Conservation (phyloP, 1,284 basidiomycete species). For the Trametes pubescens region DNA sequence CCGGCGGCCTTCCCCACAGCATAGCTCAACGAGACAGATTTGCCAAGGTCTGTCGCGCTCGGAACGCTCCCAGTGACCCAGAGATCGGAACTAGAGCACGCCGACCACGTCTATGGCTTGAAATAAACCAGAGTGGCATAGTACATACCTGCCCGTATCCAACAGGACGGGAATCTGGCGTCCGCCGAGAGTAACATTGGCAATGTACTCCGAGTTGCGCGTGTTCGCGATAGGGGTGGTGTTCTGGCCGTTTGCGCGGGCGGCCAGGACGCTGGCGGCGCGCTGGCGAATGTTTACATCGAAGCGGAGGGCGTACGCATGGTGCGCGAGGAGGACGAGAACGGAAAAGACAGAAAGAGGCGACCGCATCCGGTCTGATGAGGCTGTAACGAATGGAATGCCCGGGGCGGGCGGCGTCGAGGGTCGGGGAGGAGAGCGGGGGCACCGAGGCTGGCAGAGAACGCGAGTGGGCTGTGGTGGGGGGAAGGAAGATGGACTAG, state of each 20-base stretch:
- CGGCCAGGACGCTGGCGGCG: constrained; percentile 27
- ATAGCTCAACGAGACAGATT: constrained; percentile 63
- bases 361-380: constrained; percentile 50
- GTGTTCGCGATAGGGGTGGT: constrained; percentile 25
- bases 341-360: constrained; percentile 57
- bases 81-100: constrained; percentile 61
- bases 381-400: constrained; percentile 34
- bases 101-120: constrained; percentile 7
- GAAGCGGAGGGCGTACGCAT: constrained; percentile 52
- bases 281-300: constrained; percentile 54
- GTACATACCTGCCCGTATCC: constrained; percentile 50
- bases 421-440: constrained; percentile 20
- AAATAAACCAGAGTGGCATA: background rate
- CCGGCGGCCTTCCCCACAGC: constrained; percentile 74
- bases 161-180: constrained; percentile 46
- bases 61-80: constrained; percentile 64
- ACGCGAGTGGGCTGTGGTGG: background rate
- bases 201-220: constrained; percentile 48
- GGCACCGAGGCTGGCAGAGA: constrained; percentile 9
- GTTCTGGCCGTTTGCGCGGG: constrained; percentile 22
- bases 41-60: constrained; percentile 62
- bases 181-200: constrained; percentile 48
- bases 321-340: constrained; percentile 46
- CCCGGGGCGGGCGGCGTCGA: constrained; percentile 27
- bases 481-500: background rate